Evolutionary conservation across 495 filamentous ascomycete genomes (phyloP), one percentile per base, ranked within the genome.

Genomic region (Pyronema omphalodes): DNA sequence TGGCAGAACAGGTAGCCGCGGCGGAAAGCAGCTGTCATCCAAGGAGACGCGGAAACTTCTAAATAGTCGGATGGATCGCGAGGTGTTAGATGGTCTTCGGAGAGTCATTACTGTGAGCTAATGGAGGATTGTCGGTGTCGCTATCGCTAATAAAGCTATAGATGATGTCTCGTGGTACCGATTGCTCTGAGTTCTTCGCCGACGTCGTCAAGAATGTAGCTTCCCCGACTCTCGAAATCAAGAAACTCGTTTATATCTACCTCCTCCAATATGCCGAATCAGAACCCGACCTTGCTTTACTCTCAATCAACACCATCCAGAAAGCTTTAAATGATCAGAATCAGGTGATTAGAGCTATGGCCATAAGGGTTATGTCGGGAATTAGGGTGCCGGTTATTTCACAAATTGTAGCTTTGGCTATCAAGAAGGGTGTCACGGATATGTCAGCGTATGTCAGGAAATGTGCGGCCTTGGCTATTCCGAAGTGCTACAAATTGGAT

Each of bases 291-390:
- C 82, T 94, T 33, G 88, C 93, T 45, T 75, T 98, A 8, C 74
- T 98, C 15, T 93, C 88, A 40, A 95, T 98, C 73, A 98, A 98
- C 68, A 89, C 89, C 9, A 95, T 98, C 59, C 91, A 96, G 66
- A 95, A 94, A 67, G 89, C 89, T 18, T 76, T 98, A 40, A 91
- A 87, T 11, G 91, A 95, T 68, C 72, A 80, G 51, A 94, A 86
- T 66, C 86, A 89, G 6, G 83, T 93, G 62, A 79, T 94, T 5
- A 79, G 91, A 53, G 86, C 88, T 11, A 80, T 96, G 68, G 91
- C 91, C 3, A 75, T 98, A 52, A 80, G 84, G 19, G 88, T 87
- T 56, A 96, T 98, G 87, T 89, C 87, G 6, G 87, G 87, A 3
- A 96, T 98, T 51, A 74, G 86, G 7, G 93, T 98, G 0, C 91